A percentile compares a stretch with the other conserved stretches of the same genome.
These are phyloP conservation scores for Colletotrichum orbiculare DNA, from an alignment of 2,329 filamentous ascomycete species.

Conservation along the genomic window DNA sequence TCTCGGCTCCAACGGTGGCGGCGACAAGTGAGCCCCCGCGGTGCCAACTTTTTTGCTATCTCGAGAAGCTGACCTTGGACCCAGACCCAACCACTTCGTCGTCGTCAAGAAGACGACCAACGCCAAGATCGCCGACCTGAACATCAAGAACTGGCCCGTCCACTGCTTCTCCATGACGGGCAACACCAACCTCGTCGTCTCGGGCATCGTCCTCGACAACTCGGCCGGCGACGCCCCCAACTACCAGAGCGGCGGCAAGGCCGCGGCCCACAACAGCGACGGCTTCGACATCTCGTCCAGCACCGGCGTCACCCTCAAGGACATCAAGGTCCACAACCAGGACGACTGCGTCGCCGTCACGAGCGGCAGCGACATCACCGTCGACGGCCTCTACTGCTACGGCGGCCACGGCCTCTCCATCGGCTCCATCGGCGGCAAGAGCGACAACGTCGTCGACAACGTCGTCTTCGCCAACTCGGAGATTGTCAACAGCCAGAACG, in stretches of 20 bases:
- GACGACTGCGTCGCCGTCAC: constrained; percentile 60
- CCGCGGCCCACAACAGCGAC: constrained; percentile 53
- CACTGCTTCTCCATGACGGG: constrained; percentile 33
- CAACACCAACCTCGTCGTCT: constrained; percentile 23
- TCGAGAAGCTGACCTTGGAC: not conserved
- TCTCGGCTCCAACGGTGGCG: constrained; percentile 32
- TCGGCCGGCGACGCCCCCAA: constrained; percentile 31
- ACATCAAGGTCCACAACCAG: constrained; percentile 52
- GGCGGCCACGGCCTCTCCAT: constrained; percentile 60
- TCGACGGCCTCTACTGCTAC: constrained; percentile 54
- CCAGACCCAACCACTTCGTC: constrained; percentile 30
- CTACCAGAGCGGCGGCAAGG: constrained; percentile 20
- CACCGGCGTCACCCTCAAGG: constrained; percentile 49
- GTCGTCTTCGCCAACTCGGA: constrained; percentile 52
- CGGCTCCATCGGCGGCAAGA: constrained; percentile 54
- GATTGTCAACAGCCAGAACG: constrained; percentile 56
- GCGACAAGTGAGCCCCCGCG: constrained; percentile 16
- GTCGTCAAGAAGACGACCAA: constrained; percentile 33
- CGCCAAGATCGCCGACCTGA: constrained; percentile 26
- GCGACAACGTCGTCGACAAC: constrained; percentile 54
- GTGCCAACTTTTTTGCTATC: not conserved
- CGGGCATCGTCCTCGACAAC: constrained; percentile 28
- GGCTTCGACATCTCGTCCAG: constrained; percentile 55
- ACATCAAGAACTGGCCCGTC: constrained; percentile 36
- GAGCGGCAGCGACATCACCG: constrained; percentile 51